Conservation (phyloP, 306 rosid species). For the Quercus berberidifolia region DNA sequence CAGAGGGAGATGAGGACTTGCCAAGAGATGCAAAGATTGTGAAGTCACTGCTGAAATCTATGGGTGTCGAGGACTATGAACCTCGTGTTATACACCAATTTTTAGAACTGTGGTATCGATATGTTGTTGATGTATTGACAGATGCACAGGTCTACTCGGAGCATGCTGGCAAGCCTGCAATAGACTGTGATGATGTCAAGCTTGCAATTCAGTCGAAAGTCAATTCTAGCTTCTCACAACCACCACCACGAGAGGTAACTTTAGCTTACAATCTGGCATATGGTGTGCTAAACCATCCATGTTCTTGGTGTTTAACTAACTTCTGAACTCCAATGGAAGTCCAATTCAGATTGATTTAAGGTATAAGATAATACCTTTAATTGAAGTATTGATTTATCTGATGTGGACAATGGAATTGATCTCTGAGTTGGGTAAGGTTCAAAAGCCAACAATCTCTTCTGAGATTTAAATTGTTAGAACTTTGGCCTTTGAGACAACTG, state of each 20-base stretch:
- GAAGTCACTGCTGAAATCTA: conserved; percentile 69
- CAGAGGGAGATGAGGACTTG: conserved; percentile 76
- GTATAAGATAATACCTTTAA: background rate
- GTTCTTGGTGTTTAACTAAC: background rate
- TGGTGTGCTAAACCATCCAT: background rate
- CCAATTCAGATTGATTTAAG: background rate
- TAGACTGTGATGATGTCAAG: conserved; percentile 85
- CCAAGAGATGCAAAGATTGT: conserved; percentile 92
- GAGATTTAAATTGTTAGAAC: background rate
- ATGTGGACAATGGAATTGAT: background rate
- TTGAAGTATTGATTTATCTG: background rate
- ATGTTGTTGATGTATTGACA: conserved; percentile 70
- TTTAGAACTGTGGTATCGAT: conserved; percentile 92
- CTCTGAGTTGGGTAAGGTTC: background rate
- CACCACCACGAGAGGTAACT: conserved; percentile 95
- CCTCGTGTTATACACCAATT: conserved; percentile 82
- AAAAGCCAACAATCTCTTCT: background rate
- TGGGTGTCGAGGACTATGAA: conserved; percentile 89
- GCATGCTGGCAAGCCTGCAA: conserved; percentile 74
- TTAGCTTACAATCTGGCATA: background rate
- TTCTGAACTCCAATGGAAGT: background rate
- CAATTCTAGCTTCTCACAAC: conserved; percentile 90
- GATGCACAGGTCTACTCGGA: conserved; percentile 96
- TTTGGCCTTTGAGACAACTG: background rate
- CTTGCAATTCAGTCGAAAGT: conserved; percentile 91